Conservation (phyloP, 768 basidiomycete genomes). For the Mycena vulgaris region DNA sequence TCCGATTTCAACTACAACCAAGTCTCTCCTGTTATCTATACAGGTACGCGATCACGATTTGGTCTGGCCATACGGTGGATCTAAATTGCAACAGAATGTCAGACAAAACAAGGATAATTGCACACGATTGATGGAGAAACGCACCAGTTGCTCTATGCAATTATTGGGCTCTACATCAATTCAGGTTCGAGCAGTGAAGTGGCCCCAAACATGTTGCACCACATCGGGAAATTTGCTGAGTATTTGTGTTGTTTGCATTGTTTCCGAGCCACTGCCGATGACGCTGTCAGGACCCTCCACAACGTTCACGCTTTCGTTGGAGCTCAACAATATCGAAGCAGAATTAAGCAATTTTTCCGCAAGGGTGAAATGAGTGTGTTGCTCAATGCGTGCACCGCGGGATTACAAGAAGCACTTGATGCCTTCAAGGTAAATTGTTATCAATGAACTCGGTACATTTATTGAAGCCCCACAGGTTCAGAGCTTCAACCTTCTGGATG, state of each 20-base stretch:
- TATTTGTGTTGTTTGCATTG: neutral
- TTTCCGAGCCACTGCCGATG: no score
- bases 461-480: neutral
- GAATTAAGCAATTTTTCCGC: constrained; percentile 8
- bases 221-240: no score
- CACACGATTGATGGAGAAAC: neutral
- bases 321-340: constrained; percentile 15
- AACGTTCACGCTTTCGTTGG: neutral
- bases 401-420: neutral
- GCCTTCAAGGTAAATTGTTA: neutral
- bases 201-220: neutral
- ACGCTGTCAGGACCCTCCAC: no score
- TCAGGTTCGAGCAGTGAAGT: neutral
- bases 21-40: no score
- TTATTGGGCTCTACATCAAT: neutral
- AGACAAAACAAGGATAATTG: neutral
- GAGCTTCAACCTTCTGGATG: neutral
- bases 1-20: no score
- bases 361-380: neutral
- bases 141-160: neutral
- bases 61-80: no score
- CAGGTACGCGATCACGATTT: no score
- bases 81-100: neutral
- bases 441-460: no score
- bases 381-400: neutral